Evolutionary conservation across 116 monocot species (phyloP).

Genomic region (Zostera marina): DNA sequence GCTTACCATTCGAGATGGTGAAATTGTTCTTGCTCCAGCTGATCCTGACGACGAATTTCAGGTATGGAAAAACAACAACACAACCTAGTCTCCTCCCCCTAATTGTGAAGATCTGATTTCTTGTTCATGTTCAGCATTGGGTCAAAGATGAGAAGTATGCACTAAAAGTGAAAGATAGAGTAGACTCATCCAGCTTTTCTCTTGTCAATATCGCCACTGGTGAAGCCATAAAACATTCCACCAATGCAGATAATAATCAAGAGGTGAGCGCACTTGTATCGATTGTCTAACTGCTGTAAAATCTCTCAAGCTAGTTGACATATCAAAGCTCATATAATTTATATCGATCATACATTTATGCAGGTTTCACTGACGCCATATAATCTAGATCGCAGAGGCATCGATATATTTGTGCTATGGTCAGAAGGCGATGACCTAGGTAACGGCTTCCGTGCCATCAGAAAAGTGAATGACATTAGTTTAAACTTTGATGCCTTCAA

Average conservation of each 20-base stretch:
- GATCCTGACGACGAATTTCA: slow-evolving; percentile 24
- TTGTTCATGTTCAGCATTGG: slow-evolving; percentile 26
- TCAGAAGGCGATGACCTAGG: slow-evolving; percentile 33
- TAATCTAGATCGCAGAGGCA: slow-evolving; percentile 24
- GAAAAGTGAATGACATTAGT: slow-evolving; percentile 43
- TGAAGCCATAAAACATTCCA: slow-evolving; percentile 39
- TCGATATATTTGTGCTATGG: slow-evolving; percentile 46
- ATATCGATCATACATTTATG: not conserved
- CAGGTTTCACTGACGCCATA: slow-evolving; percentile 37
- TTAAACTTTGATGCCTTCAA: slow-evolving; percentile 48
- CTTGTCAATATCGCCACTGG: slow-evolving; percentile 48
- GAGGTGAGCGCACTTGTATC: slow-evolving; percentile 17
- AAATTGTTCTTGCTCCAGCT: slow-evolving; percentile 17
- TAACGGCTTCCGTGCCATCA: slow-evolving; percentile 28
- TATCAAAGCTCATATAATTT: too few species aligned
- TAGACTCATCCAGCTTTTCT: slow-evolving; percentile 28
- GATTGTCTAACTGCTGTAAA: too few species aligned
- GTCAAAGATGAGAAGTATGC: slow-evolving; percentile 37
- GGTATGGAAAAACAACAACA: slow-evolving; percentile 7
- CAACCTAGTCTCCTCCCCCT: too few species aligned
- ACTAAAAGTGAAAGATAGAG: slow-evolving; percentile 32
- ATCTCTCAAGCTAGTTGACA: too few species aligned
- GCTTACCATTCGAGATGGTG: slow-evolving; percentile 24
- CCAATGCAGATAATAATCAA: slow-evolving; percentile 12
- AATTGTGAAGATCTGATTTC: not conserved